Evolutionary conservation across 2,329 filamentous ascomycete species (phyloP).

Genomic region (Verruconis gallopava): DNA sequence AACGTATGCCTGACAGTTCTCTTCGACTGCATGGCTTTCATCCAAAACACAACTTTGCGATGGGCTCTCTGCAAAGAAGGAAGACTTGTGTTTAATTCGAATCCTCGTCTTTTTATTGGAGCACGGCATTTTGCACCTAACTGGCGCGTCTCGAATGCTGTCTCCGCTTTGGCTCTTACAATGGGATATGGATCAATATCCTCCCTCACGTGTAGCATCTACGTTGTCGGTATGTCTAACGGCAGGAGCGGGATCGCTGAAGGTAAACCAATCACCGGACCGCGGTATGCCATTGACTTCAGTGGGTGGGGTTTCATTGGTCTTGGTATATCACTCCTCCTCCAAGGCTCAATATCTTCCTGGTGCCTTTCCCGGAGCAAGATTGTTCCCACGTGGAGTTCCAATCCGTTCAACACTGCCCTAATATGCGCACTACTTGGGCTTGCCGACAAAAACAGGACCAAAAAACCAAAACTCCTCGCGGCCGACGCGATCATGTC

Average conservation of each 20-base stretch:
- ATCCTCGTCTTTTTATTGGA: conserved; percentile 6
- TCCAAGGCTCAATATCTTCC: conserved; percentile 1
- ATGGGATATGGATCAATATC: conserved; percentile 4
- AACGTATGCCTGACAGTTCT: conserved; percentile 2
- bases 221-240: conserved; percentile 2
- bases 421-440: neutral
- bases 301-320: conserved; percentile 3
- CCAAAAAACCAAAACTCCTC: neutral
- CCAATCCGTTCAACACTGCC: conserved; percentile 4
- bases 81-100: conserved; percentile 3
- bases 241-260: neutral
- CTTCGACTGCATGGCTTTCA: conserved; percentile 4
- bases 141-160: neutral
- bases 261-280: neutral
- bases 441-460: neutral
- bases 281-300: conserved; percentile 3
- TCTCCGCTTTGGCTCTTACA: conserved; percentile 1
- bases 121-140: conserved; percentile 1
- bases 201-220: neutral
- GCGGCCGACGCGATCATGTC: neutral
- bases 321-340: conserved; percentile 1
- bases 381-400: conserved; percentile 5
- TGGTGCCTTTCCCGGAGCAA: conserved; percentile 2
- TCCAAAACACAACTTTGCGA: conserved; percentile 3
- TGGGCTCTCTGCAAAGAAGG: conserved; percentile 8